A percentile compares a stretch with the other conserved stretches of the same genome.
These are phyloP conservation scores for Neoboletus magnificus DNA, from an alignment of 768 basidiomycete species.

Conservation along the genomic window DNA sequence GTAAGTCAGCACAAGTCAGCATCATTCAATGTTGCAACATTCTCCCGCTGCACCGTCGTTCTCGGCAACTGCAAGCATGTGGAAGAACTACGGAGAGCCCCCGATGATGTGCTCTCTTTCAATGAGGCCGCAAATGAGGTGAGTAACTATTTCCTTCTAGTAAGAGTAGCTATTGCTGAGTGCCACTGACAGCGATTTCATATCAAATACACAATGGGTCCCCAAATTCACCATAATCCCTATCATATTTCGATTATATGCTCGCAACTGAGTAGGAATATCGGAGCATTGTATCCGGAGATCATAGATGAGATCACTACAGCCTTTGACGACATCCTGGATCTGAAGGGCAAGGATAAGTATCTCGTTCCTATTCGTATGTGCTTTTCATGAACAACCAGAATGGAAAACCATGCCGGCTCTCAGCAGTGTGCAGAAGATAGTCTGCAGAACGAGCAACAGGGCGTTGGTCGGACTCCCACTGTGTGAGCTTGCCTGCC, in stretches of 20 bases:
- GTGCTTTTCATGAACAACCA: constrained; percentile 3
- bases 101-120: constrained; percentile 38
- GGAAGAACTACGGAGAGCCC: constrained; percentile 40
- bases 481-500: constrained; percentile 31
- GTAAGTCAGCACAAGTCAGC: constrained; percentile 23
- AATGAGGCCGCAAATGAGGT: constrained; percentile 33
- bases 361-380: neutral
- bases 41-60: constrained; percentile 39
- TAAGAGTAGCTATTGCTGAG: neutral
- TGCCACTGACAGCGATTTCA: constrained; percentile 32
- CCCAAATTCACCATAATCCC: constrained; percentile 24
- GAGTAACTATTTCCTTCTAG: neutral
- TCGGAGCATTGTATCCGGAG: constrained; percentile 37
- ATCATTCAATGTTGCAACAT: constrained; percentile 32
- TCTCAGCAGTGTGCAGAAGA: constrained; percentile 3
- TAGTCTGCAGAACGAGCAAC: constrained; percentile 37
- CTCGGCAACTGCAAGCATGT: constrained; percentile 28
- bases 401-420: constrained; percentile 40
- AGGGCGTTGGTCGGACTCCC: constrained; percentile 50
- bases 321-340: constrained; percentile 39
- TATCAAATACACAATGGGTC: constrained; percentile 38
- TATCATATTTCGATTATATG: constrained; percentile 16
- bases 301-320: constrained; percentile 41
- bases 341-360: constrained; percentile 14
- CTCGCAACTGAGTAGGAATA: constrained; percentile 34